A percentile compares a stretch with the other conserved stretches of the same genome.
Conservation (phyloP, 2,329 filamentous ascomycete genomes). For the Penicillium sp. region DNA sequence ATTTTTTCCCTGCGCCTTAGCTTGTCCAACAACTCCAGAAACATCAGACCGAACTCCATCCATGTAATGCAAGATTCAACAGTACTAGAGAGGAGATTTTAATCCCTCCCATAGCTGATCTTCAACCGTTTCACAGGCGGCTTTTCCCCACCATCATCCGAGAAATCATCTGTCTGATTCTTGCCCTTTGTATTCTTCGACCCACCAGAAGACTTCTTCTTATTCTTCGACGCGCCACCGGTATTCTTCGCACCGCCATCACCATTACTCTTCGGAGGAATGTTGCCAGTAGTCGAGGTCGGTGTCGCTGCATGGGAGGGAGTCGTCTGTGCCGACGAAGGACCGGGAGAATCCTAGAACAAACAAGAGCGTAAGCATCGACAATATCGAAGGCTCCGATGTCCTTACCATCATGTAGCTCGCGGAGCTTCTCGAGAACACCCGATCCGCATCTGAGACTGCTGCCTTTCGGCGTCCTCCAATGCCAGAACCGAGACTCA, state of each 20-base stretch:
- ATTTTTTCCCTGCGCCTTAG: not conserved
- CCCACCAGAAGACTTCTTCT: conserved; percentile 38
- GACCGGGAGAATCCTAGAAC: conserved; percentile 40
- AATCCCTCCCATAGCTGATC: conserved; percentile 45
- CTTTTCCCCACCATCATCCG: conserved; percentile 37
- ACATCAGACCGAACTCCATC: conserved; percentile 3
- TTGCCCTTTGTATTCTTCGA: conserved; percentile 28
- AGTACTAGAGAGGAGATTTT: conserved; percentile 4
- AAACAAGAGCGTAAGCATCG: not conserved
- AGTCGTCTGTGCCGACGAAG: conserved; percentile 45
- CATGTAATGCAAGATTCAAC: not conserved
- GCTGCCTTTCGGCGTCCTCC: conserved; percentile 41
- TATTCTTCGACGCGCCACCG: conserved; percentile 36
- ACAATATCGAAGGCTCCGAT: not conserved
- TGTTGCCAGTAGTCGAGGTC: conserved; percentile 34
- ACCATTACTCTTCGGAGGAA: conserved; percentile 26
- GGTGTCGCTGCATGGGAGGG: conserved; percentile 47
- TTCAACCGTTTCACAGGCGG: conserved; percentile 43
- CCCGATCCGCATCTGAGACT: conserved; percentile 45
- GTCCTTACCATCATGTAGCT: conserved; percentile 42
- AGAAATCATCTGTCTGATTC: conserved; percentile 30
- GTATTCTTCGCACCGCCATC: conserved; percentile 16
- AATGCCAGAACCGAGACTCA: conserved; percentile 29
- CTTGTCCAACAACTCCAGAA: not conserved
- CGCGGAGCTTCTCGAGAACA: conserved; percentile 49